Percentiles rank a stretch among this genome's conserved stretches.
Evolutionary conservation across 495 filamentous ascomycete species (phyloP).

Genomic region (Annulohypoxylon bovei): DNA sequence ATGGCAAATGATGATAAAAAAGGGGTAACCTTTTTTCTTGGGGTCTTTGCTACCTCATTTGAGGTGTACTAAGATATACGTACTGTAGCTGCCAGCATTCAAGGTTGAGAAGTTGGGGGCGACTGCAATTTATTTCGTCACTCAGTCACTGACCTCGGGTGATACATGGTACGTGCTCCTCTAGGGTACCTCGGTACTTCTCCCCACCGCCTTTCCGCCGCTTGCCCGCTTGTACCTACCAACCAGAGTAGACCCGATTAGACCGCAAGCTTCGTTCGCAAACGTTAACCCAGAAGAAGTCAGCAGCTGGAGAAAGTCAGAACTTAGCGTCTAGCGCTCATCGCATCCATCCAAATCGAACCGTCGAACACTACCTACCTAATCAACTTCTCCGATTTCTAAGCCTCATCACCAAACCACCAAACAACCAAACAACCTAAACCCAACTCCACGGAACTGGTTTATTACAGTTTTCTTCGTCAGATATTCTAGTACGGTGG

Average conservation of each 20-base stretch:
- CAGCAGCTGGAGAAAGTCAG: not conserved
- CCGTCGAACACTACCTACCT: too few relatives aligned
- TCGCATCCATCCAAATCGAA: slow-evolving; percentile 22
- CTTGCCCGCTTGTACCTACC: slow-evolving; percentile 32
- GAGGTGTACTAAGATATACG: not conserved
- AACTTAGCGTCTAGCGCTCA: not conserved
- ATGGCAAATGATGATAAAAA: not conserved
- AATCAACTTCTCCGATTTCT: slow-evolving; percentile 13
- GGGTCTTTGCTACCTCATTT: not conserved
- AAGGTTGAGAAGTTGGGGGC: not conserved
- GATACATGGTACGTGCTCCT: not conserved
- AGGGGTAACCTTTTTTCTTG: not conserved
- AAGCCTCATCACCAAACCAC: slow-evolving; percentile 14
- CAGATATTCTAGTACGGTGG: not conserved
- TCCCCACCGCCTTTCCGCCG: slow-evolving; percentile 31
- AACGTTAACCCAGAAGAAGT: slow-evolving; percentile 28
- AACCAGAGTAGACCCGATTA: slow-evolving; percentile 25
- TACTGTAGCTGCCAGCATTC: not conserved
- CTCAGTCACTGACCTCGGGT: slow-evolving; percentile 12
- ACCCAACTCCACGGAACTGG: not conserved
- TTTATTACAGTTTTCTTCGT: not conserved
- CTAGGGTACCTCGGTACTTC: not conserved
- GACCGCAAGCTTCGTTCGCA: slow-evolving; percentile 37
- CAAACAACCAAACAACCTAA: not conserved
- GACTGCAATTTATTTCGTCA: slow-evolving; percentile 34